Conservation (phyloP, 1,139 yeast genomes). For the Yamadazyma jaroonii region DNA sequence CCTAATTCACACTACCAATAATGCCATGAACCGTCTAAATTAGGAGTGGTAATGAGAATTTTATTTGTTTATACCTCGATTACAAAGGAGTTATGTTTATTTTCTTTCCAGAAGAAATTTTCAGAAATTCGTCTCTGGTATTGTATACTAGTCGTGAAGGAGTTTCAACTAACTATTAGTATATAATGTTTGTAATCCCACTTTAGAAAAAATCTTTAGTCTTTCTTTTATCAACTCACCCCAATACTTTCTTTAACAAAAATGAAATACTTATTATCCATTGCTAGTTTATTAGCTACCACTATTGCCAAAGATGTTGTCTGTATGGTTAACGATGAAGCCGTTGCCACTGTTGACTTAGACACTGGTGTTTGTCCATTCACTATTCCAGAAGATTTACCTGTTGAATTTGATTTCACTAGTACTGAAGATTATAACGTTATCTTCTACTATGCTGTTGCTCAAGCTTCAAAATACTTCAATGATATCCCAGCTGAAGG, state of each 20-base stretch:
- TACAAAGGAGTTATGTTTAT: no score
- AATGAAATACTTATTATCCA: slow-evolving; percentile 14
- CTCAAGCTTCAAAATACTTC: slow-evolving; percentile 22
- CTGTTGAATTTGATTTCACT: slow-evolving; percentile 26
- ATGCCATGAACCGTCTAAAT: no score
- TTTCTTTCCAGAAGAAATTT: no score
- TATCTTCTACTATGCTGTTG: slow-evolving; percentile 35
- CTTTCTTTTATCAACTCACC: slow-evolving; percentile 7
- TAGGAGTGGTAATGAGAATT: no score
- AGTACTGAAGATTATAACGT: slow-evolving; percentile 31
- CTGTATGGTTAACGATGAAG: slow-evolving; percentile 33
- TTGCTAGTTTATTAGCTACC: slow-evolving; percentile 14
- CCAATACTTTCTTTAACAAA: slow-evolving; percentile 8
- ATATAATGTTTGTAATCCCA: not conserved
- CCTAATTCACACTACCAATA: no score
- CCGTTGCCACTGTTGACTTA: slow-evolving; percentile 37
- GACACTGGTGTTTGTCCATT: slow-evolving; percentile 42
- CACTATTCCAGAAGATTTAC: slow-evolving; percentile 27
- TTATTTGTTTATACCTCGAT: no score
- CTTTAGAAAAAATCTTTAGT: slow-evolving; percentile 1
- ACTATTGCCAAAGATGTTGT: slow-evolving; percentile 24
- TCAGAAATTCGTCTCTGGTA: no score
- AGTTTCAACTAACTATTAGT: no score
- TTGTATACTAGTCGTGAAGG: no score
- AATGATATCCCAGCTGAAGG: slow-evolving; percentile 38